A percentile compares a stretch with the other conserved stretches of the same genome.
These are phyloP conservation scores for Datura wrightii DNA, from an alignment of 257 asterid species.

Conservation along the genomic window DNA sequence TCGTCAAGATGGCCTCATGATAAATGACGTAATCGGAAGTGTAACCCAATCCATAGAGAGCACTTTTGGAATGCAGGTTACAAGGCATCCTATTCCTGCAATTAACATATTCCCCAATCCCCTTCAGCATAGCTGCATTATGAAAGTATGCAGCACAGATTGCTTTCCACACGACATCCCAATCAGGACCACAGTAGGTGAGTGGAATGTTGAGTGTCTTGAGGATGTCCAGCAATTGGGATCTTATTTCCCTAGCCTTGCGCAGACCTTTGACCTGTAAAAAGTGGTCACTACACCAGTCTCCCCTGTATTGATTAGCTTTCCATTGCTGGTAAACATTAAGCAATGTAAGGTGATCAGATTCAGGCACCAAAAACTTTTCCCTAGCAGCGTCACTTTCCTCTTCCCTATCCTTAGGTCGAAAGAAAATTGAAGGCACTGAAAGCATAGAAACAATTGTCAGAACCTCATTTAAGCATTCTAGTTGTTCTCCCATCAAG, in stretches of 20 bases:
- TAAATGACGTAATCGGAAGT: constrained; percentile 89
- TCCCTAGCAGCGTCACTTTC: constrained; percentile 95
- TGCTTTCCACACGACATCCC: constrained; percentile 84
- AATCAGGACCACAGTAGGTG: constrained; percentile 80
- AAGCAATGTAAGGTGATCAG: constrained; percentile 85
- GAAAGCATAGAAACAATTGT: constrained; percentile 96
- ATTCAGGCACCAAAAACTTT: constrained; percentile 88
- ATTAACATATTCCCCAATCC: constrained; percentile 84
- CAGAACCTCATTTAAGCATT: constrained; percentile 81
- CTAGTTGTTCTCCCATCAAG: constrained; percentile 77
- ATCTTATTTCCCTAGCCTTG: constrained; percentile 87
- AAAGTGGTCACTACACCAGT: constrained; percentile 91
- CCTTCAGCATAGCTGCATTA: constrained; percentile 78
- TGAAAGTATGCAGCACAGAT: constrained; percentile 92
- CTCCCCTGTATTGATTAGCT: constrained; percentile 76
- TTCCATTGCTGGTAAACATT: constrained; percentile 91
- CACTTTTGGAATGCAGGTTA: constrained; percentile 91
- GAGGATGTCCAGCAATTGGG: constrained; percentile 76
- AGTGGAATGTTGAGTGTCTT: constrained; percentile 72
- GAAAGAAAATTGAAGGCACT: constrained; percentile 85
- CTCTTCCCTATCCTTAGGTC: constrained; percentile 92
- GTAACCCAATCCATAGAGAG: constrained; percentile 77
- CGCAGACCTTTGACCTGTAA: constrained; percentile 85
- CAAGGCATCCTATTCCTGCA: constrained; percentile 91
- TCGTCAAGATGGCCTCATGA: constrained; percentile 80